Evolutionary conservation across 345 rosid species (phyloP).

Genomic region (Kernera saxatilis): DNA sequence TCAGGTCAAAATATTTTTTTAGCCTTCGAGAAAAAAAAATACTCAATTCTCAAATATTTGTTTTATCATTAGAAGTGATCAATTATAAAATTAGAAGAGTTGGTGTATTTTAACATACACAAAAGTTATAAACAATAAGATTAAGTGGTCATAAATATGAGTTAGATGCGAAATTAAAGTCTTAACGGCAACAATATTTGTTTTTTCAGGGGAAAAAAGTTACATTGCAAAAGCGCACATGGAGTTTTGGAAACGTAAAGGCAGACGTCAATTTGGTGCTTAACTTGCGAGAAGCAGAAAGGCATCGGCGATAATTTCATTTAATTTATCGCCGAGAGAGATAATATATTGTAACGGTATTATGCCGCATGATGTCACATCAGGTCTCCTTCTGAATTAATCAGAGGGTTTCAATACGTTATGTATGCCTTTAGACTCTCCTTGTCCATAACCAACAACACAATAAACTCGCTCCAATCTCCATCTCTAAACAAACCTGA

Average conservation of each 20-base stretch:
- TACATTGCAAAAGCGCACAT: slow-evolving; percentile 26
- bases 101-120: too few relatives aligned
- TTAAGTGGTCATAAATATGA: slow-evolving; percentile 9
- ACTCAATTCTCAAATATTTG: too few relatives aligned
- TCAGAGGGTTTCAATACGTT: slow-evolving; percentile 24
- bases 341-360: slow-evolving; percentile 6
- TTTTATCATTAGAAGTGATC: too few relatives aligned
- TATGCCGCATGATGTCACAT: slow-evolving; percentile 10
- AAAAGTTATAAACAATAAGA: background rate
- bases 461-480: slow-evolving; percentile 23
- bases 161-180: slow-evolving; percentile 23
- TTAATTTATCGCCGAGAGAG: background rate
- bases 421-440: slow-evolving; percentile 28
- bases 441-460: background rate
- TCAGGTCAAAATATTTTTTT: too few relatives aligned
- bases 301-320: slow-evolving; percentile 17
- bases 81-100: too few relatives aligned
- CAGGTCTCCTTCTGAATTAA: background rate
- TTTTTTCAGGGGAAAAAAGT: background rate
- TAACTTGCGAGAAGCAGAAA: slow-evolving; percentile 36
- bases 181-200: slow-evolving; percentile 23
- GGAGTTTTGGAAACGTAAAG: slow-evolving; percentile 38
- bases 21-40: too few relatives aligned
- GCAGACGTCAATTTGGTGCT: slow-evolving; percentile 27
- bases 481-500: slow-evolving; percentile 15